Percentiles rank a stretch among this genome's conserved stretches.
These are phyloP conservation scores for Penicillium antarcticum DNA, from an alignment of 495 filamentous ascomycete genomes.

Conservation along the genomic window DNA sequence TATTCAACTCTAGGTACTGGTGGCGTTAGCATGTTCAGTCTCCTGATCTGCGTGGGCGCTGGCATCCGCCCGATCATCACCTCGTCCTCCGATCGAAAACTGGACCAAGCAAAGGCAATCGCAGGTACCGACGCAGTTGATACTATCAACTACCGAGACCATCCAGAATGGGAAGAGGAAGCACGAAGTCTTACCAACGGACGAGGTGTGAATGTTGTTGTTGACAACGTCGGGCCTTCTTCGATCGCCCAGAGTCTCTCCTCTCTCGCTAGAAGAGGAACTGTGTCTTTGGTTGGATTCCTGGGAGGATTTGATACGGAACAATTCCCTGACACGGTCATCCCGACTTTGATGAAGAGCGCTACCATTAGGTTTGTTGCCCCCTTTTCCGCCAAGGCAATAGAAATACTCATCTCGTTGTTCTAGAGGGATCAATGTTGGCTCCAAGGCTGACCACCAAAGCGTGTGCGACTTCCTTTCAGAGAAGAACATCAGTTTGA, in stretches of 20 bases:
- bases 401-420: not conserved
- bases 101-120: slow-evolving; percentile 19
- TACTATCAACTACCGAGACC: not conserved
- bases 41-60: slow-evolving; percentile 12
- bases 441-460: slow-evolving; percentile 22
- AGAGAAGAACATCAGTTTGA: slow-evolving; percentile 21
- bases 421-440: slow-evolving; percentile 22
- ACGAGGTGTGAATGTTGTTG: slow-evolving; percentile 27
- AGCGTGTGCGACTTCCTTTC: slow-evolving; percentile 24
- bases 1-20: slow-evolving; percentile 14
- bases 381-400: too few relatives aligned
- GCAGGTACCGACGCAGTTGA: not conserved
- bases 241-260: not conserved
- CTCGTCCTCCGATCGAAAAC: slow-evolving; percentile 33
- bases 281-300: slow-evolving; percentile 4
- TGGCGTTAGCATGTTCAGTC: slow-evolving; percentile 21
- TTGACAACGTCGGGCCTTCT: slow-evolving; percentile 2
- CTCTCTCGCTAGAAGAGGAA: slow-evolving; percentile 1
- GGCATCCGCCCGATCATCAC: slow-evolving; percentile 31
- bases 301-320: not conserved
- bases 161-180: not conserved
- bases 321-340: not conserved
- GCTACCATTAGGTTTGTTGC: not conserved
- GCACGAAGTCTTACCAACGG: slow-evolving; percentile 19
- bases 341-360: not conserved